Base-by-base conservation (phyloP, 331 rosid species). In the Dryas integrifolia region DNA sequence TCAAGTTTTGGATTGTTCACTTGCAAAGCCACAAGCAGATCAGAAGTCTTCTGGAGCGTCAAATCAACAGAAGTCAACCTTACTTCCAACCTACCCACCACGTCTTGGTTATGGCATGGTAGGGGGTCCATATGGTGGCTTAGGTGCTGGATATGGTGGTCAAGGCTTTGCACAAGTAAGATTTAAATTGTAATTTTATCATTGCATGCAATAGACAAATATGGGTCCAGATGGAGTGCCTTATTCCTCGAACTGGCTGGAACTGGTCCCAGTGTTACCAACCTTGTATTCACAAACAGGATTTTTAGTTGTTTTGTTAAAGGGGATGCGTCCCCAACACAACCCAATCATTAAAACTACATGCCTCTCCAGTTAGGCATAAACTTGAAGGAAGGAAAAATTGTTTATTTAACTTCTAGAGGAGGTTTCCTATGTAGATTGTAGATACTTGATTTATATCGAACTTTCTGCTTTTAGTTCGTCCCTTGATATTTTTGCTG, bases 141-240 rank as follows among this genome's bases (percentile, higher is more conserved):
- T 87, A 43, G 88, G 88, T 77, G 81, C 87, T 63, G 89, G 87
- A 79, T 84, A 77, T 69, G 87, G 81, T 75, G 83, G 82, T 64
- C 73, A 89, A 63, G 88, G 89, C 76, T 85, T 82, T 76, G 77
- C 84, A 11, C 96, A 81, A 76, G 96, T 90, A 84, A 89, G 87
- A 58, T 58, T 59, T 59, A 30, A 58, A 40, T 61, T 72, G 40
- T 58, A 35, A 46, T 58, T 30, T 58, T 72, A 5, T 70, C n/a
- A 44, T 70, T 26, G 52, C 55, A 43, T 56, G 21, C 21, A 70
- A 56, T 69, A 69, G n/a, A 51, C 38, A 69, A 40, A 16, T 40
- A 18, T 1, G 30, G 52, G 50, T 65, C 9, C 15, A 66, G 35
- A n/a, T 43, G 26, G 57, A 65, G 57, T 11, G 39, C 41, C 24